These are phyloP conservation scores for Cymbopogon flexuosus DNA, from an alignment of 202 grass and related monocot species.

Conservation along the genomic window DNA sequence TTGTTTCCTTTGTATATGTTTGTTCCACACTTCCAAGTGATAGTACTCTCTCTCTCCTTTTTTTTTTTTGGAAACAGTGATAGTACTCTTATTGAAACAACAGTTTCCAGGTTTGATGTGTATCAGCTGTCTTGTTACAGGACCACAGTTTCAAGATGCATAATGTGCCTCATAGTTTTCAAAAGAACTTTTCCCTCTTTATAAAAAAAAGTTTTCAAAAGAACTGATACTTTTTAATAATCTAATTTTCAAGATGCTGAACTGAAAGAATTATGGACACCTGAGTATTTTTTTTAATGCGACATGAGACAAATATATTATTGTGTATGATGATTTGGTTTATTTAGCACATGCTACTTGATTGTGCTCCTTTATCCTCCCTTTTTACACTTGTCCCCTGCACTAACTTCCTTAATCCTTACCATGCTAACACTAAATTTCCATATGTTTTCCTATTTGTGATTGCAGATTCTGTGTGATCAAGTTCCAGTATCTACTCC, in stretches of 20 bases:
- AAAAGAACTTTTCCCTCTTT: background rate
- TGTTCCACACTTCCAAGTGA: background rate
- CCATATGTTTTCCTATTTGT: constrained; percentile 32
- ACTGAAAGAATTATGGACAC: background rate
- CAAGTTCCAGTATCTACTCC: constrained; percentile 52
- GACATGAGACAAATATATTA: constrained; percentile 8
- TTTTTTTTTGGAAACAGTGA: background rate
- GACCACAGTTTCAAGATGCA: background rate
- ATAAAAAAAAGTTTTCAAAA: background rate
- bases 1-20: constrained; percentile 21
- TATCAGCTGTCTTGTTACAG: background rate
- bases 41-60: background rate
- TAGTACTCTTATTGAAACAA: background rate
- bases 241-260: background rate
- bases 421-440: constrained; percentile 7
- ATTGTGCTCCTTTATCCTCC: background rate
- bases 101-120: background rate
- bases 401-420: constrained; percentile 17
- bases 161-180: background rate
- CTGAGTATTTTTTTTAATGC: constrained; percentile 12
- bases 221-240: background rate
- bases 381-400: constrained; percentile 13
- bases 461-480: constrained; percentile 62
- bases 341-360: background rate
- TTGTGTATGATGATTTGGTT: constrained; percentile 1